Evolutionary conservation across 2,329 filamentous ascomycete genomes (phyloP).

Genomic region (Aspergillus uvarum): DNA sequence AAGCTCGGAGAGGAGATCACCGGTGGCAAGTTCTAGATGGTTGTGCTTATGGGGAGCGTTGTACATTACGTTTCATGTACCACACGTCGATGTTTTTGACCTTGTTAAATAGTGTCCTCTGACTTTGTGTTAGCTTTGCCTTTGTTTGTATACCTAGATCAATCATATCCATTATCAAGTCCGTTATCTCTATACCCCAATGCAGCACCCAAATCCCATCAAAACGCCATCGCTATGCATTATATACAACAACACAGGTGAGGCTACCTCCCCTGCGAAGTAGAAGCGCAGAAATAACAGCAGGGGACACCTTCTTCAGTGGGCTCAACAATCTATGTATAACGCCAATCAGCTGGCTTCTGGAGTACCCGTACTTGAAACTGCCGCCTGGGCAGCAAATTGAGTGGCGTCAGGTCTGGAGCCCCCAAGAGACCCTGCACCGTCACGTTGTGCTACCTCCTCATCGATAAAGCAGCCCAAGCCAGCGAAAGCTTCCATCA

Average conservation of each 20-base stretch:
- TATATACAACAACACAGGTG: neutral
- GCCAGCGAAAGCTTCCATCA: slow-evolving; percentile 88
- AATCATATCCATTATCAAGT: slow-evolving; percentile 5
- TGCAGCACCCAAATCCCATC: neutral
- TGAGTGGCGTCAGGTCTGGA: slow-evolving; percentile 28
- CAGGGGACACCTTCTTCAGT: neutral
- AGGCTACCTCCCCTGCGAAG: neutral
- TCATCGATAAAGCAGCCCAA: slow-evolving; percentile 84
- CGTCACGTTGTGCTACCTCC: slow-evolving; percentile 51
- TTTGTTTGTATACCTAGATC: slow-evolving; percentile 17
- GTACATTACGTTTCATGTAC: slow-evolving; percentile 22
- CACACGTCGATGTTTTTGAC: slow-evolving; percentile 7
- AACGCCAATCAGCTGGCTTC: neutral
- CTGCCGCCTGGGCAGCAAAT: slow-evolving; percentile 31
- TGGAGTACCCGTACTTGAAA: slow-evolving; percentile 3
- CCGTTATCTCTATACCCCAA: neutral
- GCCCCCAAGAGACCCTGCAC: slow-evolving; percentile 16
- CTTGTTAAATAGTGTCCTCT: slow-evolving; percentile 5
- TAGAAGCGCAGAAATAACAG: neutral
- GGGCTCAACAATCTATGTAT: neutral
- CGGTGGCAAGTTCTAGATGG: slow-evolving; percentile 59
- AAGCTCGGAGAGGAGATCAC: slow-evolving; percentile 67
- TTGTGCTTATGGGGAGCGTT: slow-evolving; percentile 11
- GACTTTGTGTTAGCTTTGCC: slow-evolving; percentile 12
- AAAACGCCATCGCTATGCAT: slow-evolving; percentile 18